Conservation (phyloP, 208 protist genomes). For the Trypanosoma grayi region DNA sequence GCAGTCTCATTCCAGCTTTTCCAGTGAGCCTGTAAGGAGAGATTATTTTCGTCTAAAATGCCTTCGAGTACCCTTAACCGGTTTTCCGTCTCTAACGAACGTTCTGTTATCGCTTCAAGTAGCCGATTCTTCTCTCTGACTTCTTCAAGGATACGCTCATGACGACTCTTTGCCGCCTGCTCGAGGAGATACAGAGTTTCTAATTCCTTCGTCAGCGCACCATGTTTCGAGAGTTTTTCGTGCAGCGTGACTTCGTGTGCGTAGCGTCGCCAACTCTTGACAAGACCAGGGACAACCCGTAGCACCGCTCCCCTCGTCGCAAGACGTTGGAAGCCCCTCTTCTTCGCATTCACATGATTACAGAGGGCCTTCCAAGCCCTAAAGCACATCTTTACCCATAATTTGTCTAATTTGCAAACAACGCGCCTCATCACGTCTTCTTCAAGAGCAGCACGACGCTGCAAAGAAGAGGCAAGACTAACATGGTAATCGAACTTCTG, state of each 20-base stretch:
- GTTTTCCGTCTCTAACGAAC: conserved; percentile 39
- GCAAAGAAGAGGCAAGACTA: conserved; percentile 29
- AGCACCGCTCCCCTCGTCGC: conserved; percentile 41
- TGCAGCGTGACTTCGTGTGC: conserved; percentile 66
- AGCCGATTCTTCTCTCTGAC: conserved; percentile 69
- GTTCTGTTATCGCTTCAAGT: conserved; percentile 38
- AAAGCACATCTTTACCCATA: conserved; percentile 88
- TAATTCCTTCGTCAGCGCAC: conserved; percentile 52
- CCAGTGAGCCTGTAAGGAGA: conserved; percentile 70
- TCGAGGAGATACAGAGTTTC: conserved; percentile 63
- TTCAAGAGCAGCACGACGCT: conserved; percentile 43
- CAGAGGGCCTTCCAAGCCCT: conserved; percentile 72
- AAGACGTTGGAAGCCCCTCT: conserved; percentile 56
- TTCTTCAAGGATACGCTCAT: conserved; percentile 66
- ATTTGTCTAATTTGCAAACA: conserved; percentile 54
- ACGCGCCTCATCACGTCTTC: conserved; percentile 70
- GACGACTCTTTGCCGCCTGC: conserved; percentile 54
- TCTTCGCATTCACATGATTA: conserved; percentile 45
- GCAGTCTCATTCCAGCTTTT: conserved; percentile 56
- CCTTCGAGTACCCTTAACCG: conserved; percentile 44
- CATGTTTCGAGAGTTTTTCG: conserved; percentile 53
- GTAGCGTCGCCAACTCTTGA: conserved; percentile 71
- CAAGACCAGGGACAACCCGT: conserved; percentile 42
- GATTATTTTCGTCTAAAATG: conserved; percentile 52
- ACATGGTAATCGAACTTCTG: conserved; percentile 47